phyloP scores from a whole-genome alignment of 2,329 filamentous ascomycete species.

The Dothistroma septosporum region DNA sequence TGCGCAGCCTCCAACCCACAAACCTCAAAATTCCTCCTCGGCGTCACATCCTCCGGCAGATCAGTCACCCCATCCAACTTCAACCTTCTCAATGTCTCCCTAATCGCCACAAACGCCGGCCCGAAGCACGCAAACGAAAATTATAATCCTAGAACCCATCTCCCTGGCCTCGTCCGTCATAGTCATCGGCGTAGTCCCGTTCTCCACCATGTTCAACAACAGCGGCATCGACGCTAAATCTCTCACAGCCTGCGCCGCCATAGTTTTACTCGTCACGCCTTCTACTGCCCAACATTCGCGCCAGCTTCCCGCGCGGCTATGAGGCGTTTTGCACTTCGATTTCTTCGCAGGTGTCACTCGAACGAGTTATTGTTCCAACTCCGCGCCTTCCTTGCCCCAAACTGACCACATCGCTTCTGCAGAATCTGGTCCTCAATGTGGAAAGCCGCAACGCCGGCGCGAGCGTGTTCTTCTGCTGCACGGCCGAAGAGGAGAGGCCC shows the following conservation, averaged over 20 bases:
- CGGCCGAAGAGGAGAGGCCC: conserved; percentile 50
- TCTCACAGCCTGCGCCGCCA: conserved; percentile 45
- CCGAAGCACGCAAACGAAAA: conserved; percentile 30
- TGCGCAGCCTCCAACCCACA: conserved; percentile 14
- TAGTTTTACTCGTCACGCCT: conserved; percentile 46
- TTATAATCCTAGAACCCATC: conserved; percentile 55
- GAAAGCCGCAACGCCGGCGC: conserved; percentile 10
- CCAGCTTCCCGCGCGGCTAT: conserved; percentile 49
- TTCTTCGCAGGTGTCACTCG: conserved; percentile 53
- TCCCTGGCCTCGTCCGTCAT: conserved; percentile 49
- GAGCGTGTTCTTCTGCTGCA: conserved; percentile 51
- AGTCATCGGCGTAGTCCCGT: conserved; percentile 53
- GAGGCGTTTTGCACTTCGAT: conserved; percentile 48
- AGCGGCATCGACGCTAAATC: conserved; percentile 49
- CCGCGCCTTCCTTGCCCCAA: conserved; percentile 58
- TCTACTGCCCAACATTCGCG: conserved; percentile 58
- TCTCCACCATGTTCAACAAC: conserved; percentile 54
- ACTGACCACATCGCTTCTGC: conserved; percentile 54
- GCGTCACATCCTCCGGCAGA: conserved; percentile 9
- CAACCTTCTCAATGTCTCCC: conserved; percentile 12
- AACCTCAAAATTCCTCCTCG: conserved; percentile 16
- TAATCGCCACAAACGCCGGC: conserved; percentile 14
- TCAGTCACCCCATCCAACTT: conserved; percentile 17
- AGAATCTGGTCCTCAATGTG: conserved; percentile 12
- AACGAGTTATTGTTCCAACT: conserved; percentile 44